Conservation (phyloP, 352 stramenopile species). For the Pythium utonaiense region DNA sequence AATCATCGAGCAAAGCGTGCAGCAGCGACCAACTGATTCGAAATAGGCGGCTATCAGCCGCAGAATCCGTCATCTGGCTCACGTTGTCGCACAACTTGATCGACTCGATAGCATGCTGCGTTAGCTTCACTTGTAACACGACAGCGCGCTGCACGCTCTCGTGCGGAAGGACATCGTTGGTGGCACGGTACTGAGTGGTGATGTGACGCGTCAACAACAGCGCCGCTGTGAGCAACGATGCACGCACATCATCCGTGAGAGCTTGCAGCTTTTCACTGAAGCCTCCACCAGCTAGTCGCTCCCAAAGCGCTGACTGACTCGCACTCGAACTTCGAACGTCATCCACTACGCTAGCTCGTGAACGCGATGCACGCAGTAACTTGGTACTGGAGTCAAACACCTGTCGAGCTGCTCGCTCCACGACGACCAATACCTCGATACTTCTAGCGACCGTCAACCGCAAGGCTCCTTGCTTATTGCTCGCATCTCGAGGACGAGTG, state of each 20-base stretch:
- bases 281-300: conserved; percentile 22
- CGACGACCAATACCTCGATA: conserved; percentile 26
- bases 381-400: conserved; percentile 25
- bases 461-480: neutral
- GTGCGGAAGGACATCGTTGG: conserved; percentile 3
- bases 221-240: conserved; percentile 43
- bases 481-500: conserved; percentile 33
- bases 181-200: conserved; percentile 4
- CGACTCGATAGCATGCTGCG: conserved; percentile 48
- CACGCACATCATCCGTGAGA: conserved; percentile 30
- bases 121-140: conserved; percentile 44
- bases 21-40: conserved; percentile 67
- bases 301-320: conserved; percentile 25
- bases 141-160: conserved; percentile 21
- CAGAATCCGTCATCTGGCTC: neutral
- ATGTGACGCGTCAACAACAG: conserved; percentile 50
- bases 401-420: conserved; percentile 25
- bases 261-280: conserved; percentile 29
- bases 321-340: conserved; percentile 5
- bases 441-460: conserved; percentile 30
- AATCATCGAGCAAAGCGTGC: conserved; percentile 52
- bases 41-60: conserved; percentile 29
- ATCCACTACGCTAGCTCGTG: conserved; percentile 8
- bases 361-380: neutral
- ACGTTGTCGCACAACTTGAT: conserved; percentile 38